A percentile compares a stretch with the other conserved stretches of the same genome.
phyloP scores from a whole-genome alignment of 192 early-diverging fungal species.

The Coemansia erecta region DNA sequence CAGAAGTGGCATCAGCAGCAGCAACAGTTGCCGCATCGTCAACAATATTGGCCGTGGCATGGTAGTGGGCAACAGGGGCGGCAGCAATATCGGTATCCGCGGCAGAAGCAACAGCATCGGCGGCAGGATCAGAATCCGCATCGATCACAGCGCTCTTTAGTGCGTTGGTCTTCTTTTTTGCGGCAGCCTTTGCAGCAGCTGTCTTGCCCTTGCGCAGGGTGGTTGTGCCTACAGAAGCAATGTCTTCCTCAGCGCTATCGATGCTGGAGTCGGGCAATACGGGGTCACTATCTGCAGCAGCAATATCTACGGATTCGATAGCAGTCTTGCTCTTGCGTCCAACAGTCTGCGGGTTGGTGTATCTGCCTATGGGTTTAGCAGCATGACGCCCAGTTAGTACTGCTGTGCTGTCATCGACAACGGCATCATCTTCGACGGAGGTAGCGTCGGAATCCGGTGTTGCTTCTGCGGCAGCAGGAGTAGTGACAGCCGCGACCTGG shows the following conservation, averaged over 20 bases:
- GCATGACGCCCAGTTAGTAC: too few species aligned
- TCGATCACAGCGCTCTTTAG: not conserved
- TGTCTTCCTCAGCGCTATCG: not conserved
- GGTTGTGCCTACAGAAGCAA: not conserved
- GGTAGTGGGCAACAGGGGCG: not conserved
- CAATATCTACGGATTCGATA: too few species aligned
- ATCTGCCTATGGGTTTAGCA: too few species aligned
- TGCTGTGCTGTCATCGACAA: conserved; percentile 5
- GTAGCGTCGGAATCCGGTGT: not conserved
- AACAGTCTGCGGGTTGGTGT: too few species aligned
- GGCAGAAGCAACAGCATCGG: conserved; percentile 9
- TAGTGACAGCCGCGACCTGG: not conserved
- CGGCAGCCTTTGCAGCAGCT: conserved; percentile 2
- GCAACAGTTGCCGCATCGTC: not conserved
- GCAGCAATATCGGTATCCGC: not conserved
- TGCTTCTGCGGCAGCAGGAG: not conserved
- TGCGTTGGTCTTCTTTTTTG: not conserved
- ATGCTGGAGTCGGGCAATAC: too few species aligned
- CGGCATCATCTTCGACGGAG: not conserved
- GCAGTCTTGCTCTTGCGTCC: too few species aligned
- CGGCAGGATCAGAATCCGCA: not conserved
- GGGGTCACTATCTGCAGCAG: too few species aligned
- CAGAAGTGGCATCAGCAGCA: not conserved
- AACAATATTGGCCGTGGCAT: not conserved
- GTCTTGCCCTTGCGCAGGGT: not conserved